phyloP scores from a whole-genome alignment of 2,329 filamentous ascomycete genomes.

The Hysterium pulicare region DNA sequence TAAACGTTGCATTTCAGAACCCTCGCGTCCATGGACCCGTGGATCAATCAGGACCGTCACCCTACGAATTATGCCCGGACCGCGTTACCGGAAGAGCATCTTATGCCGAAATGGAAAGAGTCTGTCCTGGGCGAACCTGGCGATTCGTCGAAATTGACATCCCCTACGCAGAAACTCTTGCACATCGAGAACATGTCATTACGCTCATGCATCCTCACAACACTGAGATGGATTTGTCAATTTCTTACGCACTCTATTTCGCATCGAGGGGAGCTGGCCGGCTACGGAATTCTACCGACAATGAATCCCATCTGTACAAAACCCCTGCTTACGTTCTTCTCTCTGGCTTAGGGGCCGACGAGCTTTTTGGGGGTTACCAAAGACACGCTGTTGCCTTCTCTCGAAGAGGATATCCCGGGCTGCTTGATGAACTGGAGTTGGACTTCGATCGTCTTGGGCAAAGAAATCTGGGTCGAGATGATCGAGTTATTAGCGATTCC shows the following conservation, averaged over 20 bases:
- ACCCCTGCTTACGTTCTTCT: constrained; percentile 79
- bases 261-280: constrained; percentile 70
- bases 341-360: constrained; percentile 91
- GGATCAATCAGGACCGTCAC: constrained; percentile 23
- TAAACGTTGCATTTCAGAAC: constrained; percentile 98
- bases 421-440: constrained; percentile 78
- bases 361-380: constrained; percentile 90
- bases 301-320: constrained; percentile 47
- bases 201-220: constrained; percentile 87
- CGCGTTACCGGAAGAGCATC: constrained; percentile 80
- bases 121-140: constrained; percentile 72
- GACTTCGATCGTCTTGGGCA: constrained; percentile 84
- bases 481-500: constrained; percentile 87
- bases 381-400: constrained; percentile 76
- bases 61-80: constrained; percentile 86
- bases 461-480: constrained; percentile 92
- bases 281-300: constrained; percentile 30
- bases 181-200: constrained; percentile 67
- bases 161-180: constrained; percentile 69
- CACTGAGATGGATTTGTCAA: constrained; percentile 98
- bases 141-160: constrained; percentile 84
- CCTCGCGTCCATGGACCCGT: constrained; percentile 57
- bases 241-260: constrained; percentile 91
- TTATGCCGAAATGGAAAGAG: constrained; percentile 65
- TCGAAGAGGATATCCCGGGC: constrained; percentile 63